Evolutionary conservation across 371 early-diverging fungal species (phyloP).

Genomic region (Circinella umbellata): DNA sequence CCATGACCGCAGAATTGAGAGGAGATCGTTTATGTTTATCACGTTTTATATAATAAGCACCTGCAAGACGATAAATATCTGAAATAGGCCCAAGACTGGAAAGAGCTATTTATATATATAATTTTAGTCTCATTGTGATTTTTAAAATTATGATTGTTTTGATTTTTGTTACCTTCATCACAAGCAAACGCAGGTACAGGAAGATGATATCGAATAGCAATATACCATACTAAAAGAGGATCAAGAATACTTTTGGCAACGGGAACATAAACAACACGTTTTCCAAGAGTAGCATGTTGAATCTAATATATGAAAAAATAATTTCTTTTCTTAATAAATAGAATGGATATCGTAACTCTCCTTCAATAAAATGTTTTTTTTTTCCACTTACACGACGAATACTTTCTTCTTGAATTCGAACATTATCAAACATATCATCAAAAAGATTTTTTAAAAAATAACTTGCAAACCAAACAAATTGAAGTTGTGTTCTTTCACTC

Average conservation of each 20-base stretch:
- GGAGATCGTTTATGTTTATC: conserved; percentile 48
- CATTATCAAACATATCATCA: conserved; percentile 51
- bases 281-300: conserved; percentile 44
- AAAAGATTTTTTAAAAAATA: conserved; percentile 45
- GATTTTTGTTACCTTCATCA: conserved; percentile 55
- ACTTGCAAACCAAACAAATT: conserved; percentile 55
- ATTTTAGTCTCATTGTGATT: too few species aligned
- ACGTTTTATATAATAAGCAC: conserved; percentile 51
- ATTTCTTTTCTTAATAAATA: too few species aligned
- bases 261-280: conserved; percentile 53
- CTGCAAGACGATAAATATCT: conserved; percentile 51
- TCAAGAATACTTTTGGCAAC: conserved; percentile 47
- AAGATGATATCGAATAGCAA: conserved; percentile 50
- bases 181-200: conserved; percentile 56
- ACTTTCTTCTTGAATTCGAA: conserved; percentile 44
- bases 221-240: conserved; percentile 52
- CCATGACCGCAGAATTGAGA: conserved; percentile 50
- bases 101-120: conserved; percentile 20
- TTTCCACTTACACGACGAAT: conserved; percentile 31
- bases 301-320: conserved; percentile 26
- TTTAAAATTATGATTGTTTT: too few species aligned
- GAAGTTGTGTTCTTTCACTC: conserved; percentile 55
- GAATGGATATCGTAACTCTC: too few species aligned
- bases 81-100: conserved; percentile 50
- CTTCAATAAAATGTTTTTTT: too few species aligned